Evolutionary conservation across 306 rosid species (phyloP).

Genomic region (Ceratonia siliqua): DNA sequence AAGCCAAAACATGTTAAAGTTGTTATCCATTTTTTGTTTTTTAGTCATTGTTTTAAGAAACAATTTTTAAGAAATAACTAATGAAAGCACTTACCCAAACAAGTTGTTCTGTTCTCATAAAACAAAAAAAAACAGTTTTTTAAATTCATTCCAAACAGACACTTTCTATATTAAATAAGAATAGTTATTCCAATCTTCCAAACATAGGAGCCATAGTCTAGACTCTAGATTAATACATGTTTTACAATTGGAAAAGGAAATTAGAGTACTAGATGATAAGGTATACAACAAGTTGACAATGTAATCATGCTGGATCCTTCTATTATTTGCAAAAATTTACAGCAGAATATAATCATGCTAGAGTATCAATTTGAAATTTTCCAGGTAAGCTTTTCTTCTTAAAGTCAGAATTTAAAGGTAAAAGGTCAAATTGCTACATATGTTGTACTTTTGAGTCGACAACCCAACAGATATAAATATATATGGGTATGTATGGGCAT

Average conservation of each 20-base stretch:
- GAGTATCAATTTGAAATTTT: background rate
- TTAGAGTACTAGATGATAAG: background rate
- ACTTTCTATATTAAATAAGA: background rate
- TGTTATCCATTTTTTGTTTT: too few species aligned
- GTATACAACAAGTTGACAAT: background rate
- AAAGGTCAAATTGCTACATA: background rate
- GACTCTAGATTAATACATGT: background rate
- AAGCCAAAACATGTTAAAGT: too few species aligned
- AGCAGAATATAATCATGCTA: background rate
- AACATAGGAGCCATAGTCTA: background rate
- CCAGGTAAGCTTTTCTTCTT: background rate
- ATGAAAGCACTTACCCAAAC: too few species aligned
- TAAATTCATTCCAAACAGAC: too few species aligned
- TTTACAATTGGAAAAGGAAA: constrained; percentile 6
- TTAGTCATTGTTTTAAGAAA: too few species aligned
- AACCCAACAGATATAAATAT: background rate
- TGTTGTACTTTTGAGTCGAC: background rate
- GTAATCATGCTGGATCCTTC: constrained; percentile 10
- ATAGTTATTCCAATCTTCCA: constrained; percentile 20
- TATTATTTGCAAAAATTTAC: background rate
- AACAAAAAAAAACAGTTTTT: too few species aligned
- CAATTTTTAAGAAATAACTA: too few species aligned
- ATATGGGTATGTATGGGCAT: background rate
- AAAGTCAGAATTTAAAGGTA: background rate
- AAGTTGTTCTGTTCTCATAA: too few species aligned